Evolutionary conservation across 2,329 filamentous ascomycete species (phyloP), one percentile per base, ranked within the genome.

Genomic region (Fusarium graminum): DNA sequence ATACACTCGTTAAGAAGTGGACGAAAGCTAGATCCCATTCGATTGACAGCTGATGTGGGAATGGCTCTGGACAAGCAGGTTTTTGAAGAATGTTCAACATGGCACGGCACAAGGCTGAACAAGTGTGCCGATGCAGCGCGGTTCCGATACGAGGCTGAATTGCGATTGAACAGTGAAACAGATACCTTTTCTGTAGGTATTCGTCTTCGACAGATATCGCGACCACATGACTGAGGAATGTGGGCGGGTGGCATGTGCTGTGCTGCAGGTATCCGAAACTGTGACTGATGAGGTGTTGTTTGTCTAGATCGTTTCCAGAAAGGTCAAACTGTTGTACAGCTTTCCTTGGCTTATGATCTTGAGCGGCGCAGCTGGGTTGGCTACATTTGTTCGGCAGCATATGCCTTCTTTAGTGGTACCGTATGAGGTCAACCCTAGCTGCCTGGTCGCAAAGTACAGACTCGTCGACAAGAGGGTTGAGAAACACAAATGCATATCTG

Each of bases 21-120:
- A 22, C 47, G 64, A 14, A 52, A 42, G 13, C 4, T 65, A 10
- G 59, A 61, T 26, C 19, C 64, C 8, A 64, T 67, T 34, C 47
- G 64, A 11, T 17, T 67, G 34, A 61, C 64, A 30, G 64, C 64
- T 17, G 53, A 67, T 14, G 59, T 61, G 8, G 59, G 64, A 12
- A 47, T 67, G 19, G 65, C 64, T 7, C 22, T 67, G 10, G 52
- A 56, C 4, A 67, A 64, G 42, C 22, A 49, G 17, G 45, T 52
- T 19, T 60, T 67, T 11, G 59, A 67, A 26, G 46, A 56, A 34
- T 55, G 53, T 41, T 65, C 54, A 14, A 65, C 41, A 14, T 60
- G 60, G 64, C 46, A 44, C 10, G 26, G 45, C 0, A 40, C 47
- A 2, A 64, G 26, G 12, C 50, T 67, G 11, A 68, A 67, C 10